Base-by-base conservation (phyloP, 2,329 filamentous ascomycete species). In the Tolypocladium tropicale region DNA sequence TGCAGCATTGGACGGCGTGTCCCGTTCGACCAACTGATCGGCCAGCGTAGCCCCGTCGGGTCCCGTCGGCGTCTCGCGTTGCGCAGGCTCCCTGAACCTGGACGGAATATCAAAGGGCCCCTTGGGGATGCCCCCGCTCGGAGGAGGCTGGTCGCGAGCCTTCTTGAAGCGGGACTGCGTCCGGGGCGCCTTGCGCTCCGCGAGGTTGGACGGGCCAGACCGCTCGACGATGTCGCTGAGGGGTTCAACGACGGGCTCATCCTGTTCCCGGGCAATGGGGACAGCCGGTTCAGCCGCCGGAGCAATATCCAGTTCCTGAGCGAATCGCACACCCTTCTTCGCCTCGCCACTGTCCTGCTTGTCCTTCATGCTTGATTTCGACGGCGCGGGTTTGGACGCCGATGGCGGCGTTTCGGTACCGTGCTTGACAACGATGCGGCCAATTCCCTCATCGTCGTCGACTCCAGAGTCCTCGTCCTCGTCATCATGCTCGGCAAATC, bases 311-410 rank as follows among this genome's bases (percentile, higher is more conserved):
- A 95, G 74, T 6, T 78, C 77, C 36, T 85, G 75, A 2, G 90
- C 86, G 70, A 96, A 96, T n/a, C 86, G 83, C 30, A 96, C 91
- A 18, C 82, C 85, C 73, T 94, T 95, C 67, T 79, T 81, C 49
- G 65, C 63, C 16, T 64, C 59, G 11, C 41, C 36, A 3, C 60
- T 60, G 10, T 57, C 55, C 37, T 63, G 62, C 52, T 62, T 67
- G 50, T 70, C 67, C 39, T 68, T 71, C 32, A 72, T 60, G 39
- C 59, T 70, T 21, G 71, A 72, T 52, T 69, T 73, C 16, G 60
- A 33, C 2, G 68, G 70, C 12, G 53, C 34, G 3, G 61, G 32
- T 37, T 56, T 58, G 28, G 65, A 57, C 3, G 57, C 54, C 3
- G 64, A 61, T 2, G 65, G 56, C 9, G 63, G 39, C 2, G 58